These are phyloP conservation scores for Poa annua DNA, from an alignment of 176 grass and related monocot genomes.

Conservation along the genomic window DNA sequence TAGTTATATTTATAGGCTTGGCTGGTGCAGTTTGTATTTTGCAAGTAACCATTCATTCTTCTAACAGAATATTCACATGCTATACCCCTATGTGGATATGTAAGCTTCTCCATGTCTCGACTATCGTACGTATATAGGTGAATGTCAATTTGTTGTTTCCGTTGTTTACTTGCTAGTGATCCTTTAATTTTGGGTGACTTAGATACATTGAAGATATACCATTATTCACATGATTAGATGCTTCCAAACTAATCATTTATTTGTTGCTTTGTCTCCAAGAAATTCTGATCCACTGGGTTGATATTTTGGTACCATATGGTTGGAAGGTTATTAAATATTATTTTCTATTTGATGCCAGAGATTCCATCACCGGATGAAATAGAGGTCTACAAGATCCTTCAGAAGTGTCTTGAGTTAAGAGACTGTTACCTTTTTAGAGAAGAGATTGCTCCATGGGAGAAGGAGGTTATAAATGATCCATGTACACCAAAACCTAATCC, in stretches of 20 bases:
- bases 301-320: constrained; percentile 25
- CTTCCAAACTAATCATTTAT: not conserved
- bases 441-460: constrained; percentile 89
- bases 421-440: constrained; percentile 86
- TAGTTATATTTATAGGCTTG: not conserved
- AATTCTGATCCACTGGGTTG: constrained; percentile 29
- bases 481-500: constrained; percentile 96
- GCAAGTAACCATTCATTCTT: constrained; percentile 5
- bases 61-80: constrained; percentile 18
- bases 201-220: constrained; percentile 13
- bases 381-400: constrained; percentile 94
- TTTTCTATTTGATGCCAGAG: constrained; percentile 59
- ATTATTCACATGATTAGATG: constrained; percentile 30
- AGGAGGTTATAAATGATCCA: constrained; percentile 95
- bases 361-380: constrained; percentile 79
- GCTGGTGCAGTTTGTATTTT: constrained; percentile 4
- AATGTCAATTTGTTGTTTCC: constrained; percentile 26
- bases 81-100: constrained; percentile 34
- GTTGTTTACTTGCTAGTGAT: constrained; percentile 28
- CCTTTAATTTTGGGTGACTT: constrained; percentile 21
- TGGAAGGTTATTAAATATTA: constrained; percentile 31
- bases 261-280: constrained; percentile 13
- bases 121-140: constrained; percentile 11
- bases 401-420: constrained; percentile 89
- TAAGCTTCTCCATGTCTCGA: constrained; percentile 14